phyloP scores from a whole-genome alignment of 768 basidiomycete genomes.

The Amanita inopinata region DNA sequence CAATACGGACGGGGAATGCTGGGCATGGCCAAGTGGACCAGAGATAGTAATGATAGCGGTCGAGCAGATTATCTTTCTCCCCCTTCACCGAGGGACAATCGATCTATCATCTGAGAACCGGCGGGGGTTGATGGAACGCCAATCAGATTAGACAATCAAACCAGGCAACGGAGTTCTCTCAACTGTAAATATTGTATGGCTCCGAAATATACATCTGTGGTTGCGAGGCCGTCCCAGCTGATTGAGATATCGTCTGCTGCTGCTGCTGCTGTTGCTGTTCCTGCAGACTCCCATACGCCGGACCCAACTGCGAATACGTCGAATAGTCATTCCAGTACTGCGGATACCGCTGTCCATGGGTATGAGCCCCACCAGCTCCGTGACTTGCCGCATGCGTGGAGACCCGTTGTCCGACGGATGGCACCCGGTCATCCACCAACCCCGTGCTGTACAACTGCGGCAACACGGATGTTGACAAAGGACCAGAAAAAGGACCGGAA shows the following conservation, averaged over 20 bases:
- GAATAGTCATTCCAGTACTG: conserved; percentile 51
- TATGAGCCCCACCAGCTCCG: conserved; percentile 1
- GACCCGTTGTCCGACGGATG: conserved; percentile 11
- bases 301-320: conserved; percentile 38
- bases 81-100: neutral
- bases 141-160: neutral
- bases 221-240: too few species aligned
- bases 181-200: conserved; percentile 19
- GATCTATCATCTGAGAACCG: neutral
- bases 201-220: conserved; percentile 16
- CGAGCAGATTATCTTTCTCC: neutral
- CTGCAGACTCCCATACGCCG: conserved; percentile 25
- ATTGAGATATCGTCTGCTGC: conserved; percentile 9
- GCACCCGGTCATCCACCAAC: conserved; percentile 39
- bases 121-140: too few species aligned
- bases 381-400: conserved; percentile 14
- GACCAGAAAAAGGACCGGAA: conserved; percentile 27
- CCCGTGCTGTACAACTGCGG: conserved; percentile 73
- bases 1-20: too few species aligned
- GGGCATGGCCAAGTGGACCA: too few species aligned
- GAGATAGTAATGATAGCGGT: too few species aligned
- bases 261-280: conserved; percentile 8
- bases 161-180: neutral
- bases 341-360: conserved; percentile 28
- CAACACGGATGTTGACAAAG: conserved; percentile 62